Conservation (phyloP, 2,329 filamentous ascomycete species). For the Chrysoporthe austroafricana region DNA sequence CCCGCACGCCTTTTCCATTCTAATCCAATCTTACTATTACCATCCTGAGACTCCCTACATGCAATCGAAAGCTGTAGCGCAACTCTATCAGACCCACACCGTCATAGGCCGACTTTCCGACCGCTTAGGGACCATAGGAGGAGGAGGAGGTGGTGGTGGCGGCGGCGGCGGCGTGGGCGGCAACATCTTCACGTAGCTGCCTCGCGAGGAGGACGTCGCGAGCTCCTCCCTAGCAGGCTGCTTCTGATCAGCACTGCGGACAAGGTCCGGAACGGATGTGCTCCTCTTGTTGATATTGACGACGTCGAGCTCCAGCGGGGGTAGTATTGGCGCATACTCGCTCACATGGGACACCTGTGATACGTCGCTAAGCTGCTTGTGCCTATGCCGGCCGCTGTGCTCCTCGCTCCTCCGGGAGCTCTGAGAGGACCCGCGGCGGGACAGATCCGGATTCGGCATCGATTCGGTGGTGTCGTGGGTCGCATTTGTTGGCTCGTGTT, state of each 20-base stretch:
- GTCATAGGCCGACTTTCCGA: conserved; percentile 8
- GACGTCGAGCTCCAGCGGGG: conserved; percentile 13
- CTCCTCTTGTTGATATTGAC: conserved; percentile 14
- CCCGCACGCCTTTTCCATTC: not conserved
- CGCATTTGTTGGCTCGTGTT: not conserved
- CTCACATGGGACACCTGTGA: not conserved
- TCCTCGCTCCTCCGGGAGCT: not conserved
- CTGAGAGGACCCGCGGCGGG: not conserved
- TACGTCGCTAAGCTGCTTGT: conserved; percentile 4
- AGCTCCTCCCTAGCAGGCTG: conserved; percentile 7
- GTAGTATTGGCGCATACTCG: not conserved
- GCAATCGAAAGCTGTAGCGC: not conserved
- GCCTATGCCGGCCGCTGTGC: not conserved
- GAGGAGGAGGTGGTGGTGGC: not conserved
- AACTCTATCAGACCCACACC: conserved; percentile 10
- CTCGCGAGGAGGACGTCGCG: not conserved
- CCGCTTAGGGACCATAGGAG: not conserved
- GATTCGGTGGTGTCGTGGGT: not conserved
- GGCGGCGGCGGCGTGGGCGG: not conserved
- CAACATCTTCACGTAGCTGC: conserved; percentile 7
- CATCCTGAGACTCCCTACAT: not conserved
- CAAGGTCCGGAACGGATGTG: conserved; percentile 16
- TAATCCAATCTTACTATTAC: not conserved
- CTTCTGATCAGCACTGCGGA: conserved; percentile 23
- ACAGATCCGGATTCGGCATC: not conserved